Base-by-base conservation (phyloP, 352 stramenopile species). In the Thraustochytrium striatum region DNA sequence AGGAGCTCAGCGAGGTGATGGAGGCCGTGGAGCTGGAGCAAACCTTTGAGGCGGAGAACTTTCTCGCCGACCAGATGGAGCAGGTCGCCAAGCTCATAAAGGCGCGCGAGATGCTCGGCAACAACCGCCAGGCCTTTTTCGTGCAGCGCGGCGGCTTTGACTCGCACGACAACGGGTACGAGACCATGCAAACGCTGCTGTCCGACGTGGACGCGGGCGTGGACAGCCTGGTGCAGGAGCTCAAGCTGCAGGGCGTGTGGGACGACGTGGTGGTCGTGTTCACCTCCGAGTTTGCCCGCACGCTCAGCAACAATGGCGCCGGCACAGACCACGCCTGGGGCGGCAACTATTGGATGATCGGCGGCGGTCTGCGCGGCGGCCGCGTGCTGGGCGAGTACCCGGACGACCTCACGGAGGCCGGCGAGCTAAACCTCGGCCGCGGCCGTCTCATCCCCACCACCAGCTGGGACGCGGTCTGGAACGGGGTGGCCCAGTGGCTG, bases 221-320 rank as follows among this genome's bases (percentile, higher is more conserved):
- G 25, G 75, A 81, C 35, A 73, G 72, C 43, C 89, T 91, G 81
- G 43, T 59, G 59, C 33, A 58, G 84, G 83, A 69, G 83, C 87
- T 88, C 28, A 83, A 88, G 61, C 21, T 33, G n/a, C 73, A 86
- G 61, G 82, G 72, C 33, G 28, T 87, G 21, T 89, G 81, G 82
- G 59, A 89, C 28, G 70, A 69, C 35, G 83, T 84, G 85, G 78
- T 87, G 82, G n/a, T 89, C 38, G 79, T 89, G 28, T 28, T 84
- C 28, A 82, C 72, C 25, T 87, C 82, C 58, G 87, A 90, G 50
- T 90, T 90, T 79, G 85, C 81, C 21, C 83, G 87, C n/a, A 90
- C 86, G 32, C 78, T 89, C 13, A 83, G 57, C n/a, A 83, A 59
- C 30, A 90, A 90, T 59, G 82, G 81, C 16, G 1, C 38, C 53